Evolutionary conservation across 140 eudicot species (phyloP), one percentile per base, ranked within the genome.

Genomic region (Senecio squalidus): DNA sequence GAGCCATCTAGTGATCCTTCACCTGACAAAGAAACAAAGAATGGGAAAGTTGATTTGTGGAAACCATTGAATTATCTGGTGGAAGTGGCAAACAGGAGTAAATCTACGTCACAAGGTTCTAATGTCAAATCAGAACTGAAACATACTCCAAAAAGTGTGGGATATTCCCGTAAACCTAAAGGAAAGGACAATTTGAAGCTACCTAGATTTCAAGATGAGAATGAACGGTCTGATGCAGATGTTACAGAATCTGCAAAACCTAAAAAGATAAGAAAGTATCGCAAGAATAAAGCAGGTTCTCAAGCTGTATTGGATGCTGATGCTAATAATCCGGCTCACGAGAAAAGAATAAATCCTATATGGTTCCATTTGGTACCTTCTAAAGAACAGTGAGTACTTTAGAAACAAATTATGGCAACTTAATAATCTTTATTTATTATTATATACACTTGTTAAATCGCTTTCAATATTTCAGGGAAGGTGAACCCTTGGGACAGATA

Each of bases 41-140:
- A 79, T 60, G 84, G 76, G 22, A 82, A 84, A 60, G 76, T 61
- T 64, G 98, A 82, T 70, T 71, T 41, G 33, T 81, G 95, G 96
- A 88, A 84, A 54, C 89, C 96, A 17, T 80, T 82, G 59, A 84
- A 82, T 73, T 88, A 74, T 73, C 70, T 87, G 64, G 88, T 82
- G 66, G 98, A 87, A 77, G 98, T 77, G 23, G 94, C 96, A 81
- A 92, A 84, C 50, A 81, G 85, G 75, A 84, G 87, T 43, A 92
- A 87, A 71, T 74, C 86, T 70, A 39, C 47, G 48, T 67, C 17
- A 9, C 51, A 20, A n/a, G 41, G n/a, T n/a, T 73, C 95, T 73
- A 51, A 54, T 60, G 62, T 54, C 61, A 84, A 77, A 64, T 57
- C 84, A 62, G 87, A 82, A 58, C 62, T 80, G 58, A 67, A 51